Evolutionary conservation across 768 basidiomycete species (phyloP).

Genomic region (Termitomyces sp.): DNA sequence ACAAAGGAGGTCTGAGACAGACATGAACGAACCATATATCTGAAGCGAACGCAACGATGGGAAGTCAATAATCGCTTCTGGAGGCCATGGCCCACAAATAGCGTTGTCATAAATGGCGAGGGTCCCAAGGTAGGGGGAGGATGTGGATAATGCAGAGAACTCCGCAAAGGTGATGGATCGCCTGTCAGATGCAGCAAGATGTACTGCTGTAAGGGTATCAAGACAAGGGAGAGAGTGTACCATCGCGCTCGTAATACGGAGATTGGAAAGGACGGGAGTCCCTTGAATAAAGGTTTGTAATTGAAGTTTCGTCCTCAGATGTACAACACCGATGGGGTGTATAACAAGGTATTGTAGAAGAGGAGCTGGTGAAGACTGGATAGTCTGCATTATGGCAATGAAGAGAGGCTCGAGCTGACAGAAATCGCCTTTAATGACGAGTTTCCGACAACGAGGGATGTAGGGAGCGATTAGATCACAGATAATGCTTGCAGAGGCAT

Average conservation of each 20-base stretch:
- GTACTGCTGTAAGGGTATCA: constrained; percentile 7
- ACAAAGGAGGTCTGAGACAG: constrained; percentile 14
- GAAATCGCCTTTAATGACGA: constrained; percentile 14
- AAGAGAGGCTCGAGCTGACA: constrained; percentile 9
- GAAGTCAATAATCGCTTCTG: constrained; percentile 7
- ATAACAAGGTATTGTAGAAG: constrained; percentile 10
- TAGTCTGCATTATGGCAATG: constrained; percentile 4
- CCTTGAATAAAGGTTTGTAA: constrained; percentile 1
- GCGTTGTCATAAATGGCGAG: constrained; percentile 13
- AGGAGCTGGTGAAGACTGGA: constrained; percentile 2
- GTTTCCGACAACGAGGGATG: constrained; percentile 11
- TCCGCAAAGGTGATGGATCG: not conserved
- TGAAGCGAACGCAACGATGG: constrained; percentile 12
- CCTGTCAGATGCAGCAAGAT: constrained; percentile 10
- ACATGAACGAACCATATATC: constrained; percentile 13
- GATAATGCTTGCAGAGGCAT: constrained; percentile 7
- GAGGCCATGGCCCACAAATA: constrained; percentile 12
- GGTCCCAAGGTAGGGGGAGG: constrained; percentile 7
- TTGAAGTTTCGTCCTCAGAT: not conserved
- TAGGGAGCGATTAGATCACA: constrained; percentile 6
- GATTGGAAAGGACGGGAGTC: constrained; percentile 5
- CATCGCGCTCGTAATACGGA: constrained; percentile 10
- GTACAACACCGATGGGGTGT: not conserved
- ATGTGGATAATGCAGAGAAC: constrained; percentile 5
- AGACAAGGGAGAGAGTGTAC: constrained; percentile 6